These are phyloP conservation scores for Wickerhamomyces subpelliculosus DNA, from an alignment of 805 yeast species.

Conservation along the genomic window DNA sequence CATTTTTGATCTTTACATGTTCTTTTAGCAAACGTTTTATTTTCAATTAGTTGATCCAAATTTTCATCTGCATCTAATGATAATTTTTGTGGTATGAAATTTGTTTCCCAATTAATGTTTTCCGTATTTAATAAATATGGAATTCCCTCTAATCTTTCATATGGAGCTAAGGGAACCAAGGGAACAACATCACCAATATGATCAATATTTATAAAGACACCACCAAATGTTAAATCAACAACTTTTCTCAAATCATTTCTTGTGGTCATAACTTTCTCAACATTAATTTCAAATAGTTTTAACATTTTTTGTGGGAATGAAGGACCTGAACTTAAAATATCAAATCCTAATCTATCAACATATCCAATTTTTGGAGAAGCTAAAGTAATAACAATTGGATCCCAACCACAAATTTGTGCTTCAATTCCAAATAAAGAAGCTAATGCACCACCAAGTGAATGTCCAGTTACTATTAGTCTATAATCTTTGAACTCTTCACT, in stretches of 20 bases:
- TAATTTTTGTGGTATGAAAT: not conserved
- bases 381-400: slow-evolving; percentile 46
- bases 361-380: slow-evolving; percentile 45
- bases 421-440: slow-evolving; percentile 56
- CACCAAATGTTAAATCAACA: not conserved
- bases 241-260: not conserved
- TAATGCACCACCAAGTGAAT: slow-evolving; percentile 67
- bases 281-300: not conserved
- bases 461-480: slow-evolving; percentile 50
- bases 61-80: not conserved
- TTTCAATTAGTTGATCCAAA: not conserved
- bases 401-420: slow-evolving; percentile 40
- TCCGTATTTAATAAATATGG: not conserved
- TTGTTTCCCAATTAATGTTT: not conserved
- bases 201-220: not conserved
- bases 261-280: not conserved
- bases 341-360: not conserved
- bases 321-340: not conserved
- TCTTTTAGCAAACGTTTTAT: not conserved
- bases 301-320: not conserved
- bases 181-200: slow-evolving; percentile 1
- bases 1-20: not conserved
- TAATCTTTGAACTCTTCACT: slow-evolving; percentile 37
- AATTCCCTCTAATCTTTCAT: not conserved
- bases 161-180: not conserved